Base-by-base conservation (phyloP, 805 yeast genomes). In the Starmerella roubikii region DNA sequence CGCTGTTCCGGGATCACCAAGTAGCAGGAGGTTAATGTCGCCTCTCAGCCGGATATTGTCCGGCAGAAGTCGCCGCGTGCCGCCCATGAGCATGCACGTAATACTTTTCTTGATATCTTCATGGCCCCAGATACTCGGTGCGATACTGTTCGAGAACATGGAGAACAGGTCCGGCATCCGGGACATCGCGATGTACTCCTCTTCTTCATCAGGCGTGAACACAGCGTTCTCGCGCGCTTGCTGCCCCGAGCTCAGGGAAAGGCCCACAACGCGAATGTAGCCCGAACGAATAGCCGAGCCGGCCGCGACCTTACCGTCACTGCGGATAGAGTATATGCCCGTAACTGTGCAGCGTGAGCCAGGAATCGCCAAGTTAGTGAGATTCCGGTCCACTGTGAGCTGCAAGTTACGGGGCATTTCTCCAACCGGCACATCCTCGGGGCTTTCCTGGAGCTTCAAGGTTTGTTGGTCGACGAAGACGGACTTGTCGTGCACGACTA, bases 1-100 rank as follows among this genome's bases (percentile, higher is more conserved):
- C 36, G 98, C 97, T 17, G 98, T 91, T 65, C 98, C 98, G 19
- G 99, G 99, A 55, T 91, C 99, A 62, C 99, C 99, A 27, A 93
- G 67, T 35, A 91, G 59, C 37, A 91, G 67, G 10, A 91, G 95
- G 55, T 91, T 91, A 53, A 91, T 83, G 58, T 91, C 99, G 51
- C 99, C 99, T 67, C 99, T 76, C 40, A 91, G 69, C 54, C 95
- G 68, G 88, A 86, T 82, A 13, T 95, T 94, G 61, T 91, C 99
- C 0, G 97, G 97, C 41, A 91, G 64, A 3, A 85, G 54, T 53
- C 88, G 86, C 54, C 85, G 81, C 3, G 95, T 80, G 0, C 99
- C 99, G 39, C 97, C 94, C 76, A 91, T 74, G 34, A 91, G 62
- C 44, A 91, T 61, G 61, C 98, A 91, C 0, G 94, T 77, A 42